phyloP scores from a whole-genome alignment of 306 rosid species.

The Ceratonia siliqua region DNA sequence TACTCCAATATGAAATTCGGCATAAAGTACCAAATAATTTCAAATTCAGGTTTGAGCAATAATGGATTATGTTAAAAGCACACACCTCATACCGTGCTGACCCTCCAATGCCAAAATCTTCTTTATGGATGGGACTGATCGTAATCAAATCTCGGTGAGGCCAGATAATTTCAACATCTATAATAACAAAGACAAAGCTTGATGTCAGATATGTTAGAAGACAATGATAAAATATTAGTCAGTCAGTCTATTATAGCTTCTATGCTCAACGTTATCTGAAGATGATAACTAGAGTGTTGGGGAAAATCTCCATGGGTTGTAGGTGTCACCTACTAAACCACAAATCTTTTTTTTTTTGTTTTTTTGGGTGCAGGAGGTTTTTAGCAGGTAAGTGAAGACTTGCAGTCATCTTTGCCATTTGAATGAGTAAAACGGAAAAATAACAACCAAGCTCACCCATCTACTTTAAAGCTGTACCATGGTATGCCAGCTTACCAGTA shows the following conservation, averaged over 20 bases:
- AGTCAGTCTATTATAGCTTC: not conserved
- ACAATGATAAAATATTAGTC: slow-evolving; percentile 12
- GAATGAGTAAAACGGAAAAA: not conserved
- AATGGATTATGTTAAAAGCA: not conserved
- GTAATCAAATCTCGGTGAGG: slow-evolving; percentile 49
- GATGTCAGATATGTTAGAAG: slow-evolving; percentile 4
- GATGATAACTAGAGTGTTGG: not conserved
- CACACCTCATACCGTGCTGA: slow-evolving; percentile 76
- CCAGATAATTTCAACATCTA: slow-evolving; percentile 74
- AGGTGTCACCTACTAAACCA: slow-evolving; percentile 7
- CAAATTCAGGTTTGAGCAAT: slow-evolving; percentile 10
- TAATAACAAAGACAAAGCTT: slow-evolving; percentile 31
- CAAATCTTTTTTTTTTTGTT: not conserved
- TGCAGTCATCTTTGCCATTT: not conserved
- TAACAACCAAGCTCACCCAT: not conserved
- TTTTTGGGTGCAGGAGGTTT: not conserved
- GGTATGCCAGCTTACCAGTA: slow-evolving; percentile 58
- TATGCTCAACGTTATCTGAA: slow-evolving; percentile 7
- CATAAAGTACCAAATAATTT: not conserved
- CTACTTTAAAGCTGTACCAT: slow-evolving; percentile 13
- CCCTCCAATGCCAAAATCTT: slow-evolving; percentile 69
- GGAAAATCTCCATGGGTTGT: not conserved
- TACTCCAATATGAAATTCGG: not conserved
- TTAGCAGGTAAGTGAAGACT: not conserved
- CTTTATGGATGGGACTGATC: slow-evolving; percentile 52